Conservation (phyloP, 1,284 basidiomycete genomes). For the Cryptococcus floricola region DNA sequence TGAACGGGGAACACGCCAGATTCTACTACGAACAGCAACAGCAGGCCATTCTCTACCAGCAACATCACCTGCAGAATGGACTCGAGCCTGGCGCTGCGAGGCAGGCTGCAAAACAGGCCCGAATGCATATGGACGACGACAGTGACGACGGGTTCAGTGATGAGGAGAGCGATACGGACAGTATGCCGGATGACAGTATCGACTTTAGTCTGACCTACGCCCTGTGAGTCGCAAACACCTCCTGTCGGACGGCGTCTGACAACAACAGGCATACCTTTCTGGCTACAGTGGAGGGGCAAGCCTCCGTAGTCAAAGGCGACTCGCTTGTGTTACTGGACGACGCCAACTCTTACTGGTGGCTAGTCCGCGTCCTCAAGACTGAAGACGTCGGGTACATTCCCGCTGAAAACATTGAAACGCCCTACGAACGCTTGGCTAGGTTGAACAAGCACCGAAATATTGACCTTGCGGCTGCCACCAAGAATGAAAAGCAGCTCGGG, state of each 20-base stretch:
- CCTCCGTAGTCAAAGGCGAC: conserved; percentile 93
- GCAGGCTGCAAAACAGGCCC: conserved; percentile 1
- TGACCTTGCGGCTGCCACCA: conserved; percentile 59
- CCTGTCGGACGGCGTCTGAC: background rate
- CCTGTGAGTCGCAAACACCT: conserved; percentile 34
- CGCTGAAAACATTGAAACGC: conserved; percentile 98
- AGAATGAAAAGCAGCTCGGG: conserved; percentile 30
- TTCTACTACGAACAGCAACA: conserved; percentile 51
- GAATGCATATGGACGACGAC: conserved; percentile 6
- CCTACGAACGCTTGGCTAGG: conserved; percentile 89
- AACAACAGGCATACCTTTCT: conserved; percentile 75
- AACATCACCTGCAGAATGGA: conserved; percentile 26
- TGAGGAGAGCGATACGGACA: conserved; percentile 46
- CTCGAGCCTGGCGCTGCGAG: conserved; percentile 1
- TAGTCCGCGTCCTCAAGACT: conserved; percentile 91
- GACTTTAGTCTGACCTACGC: conserved; percentile 55
- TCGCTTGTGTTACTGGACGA: conserved; percentile 91
- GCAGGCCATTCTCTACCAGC: conserved; percentile 30
- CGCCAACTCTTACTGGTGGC: conserved; percentile 97
- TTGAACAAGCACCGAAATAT: conserved; percentile 98
- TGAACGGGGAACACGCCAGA: conserved; percentile 51
- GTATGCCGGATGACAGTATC: conserved; percentile 54
- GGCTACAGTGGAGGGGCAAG: conserved; percentile 93
- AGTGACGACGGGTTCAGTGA: conserved; percentile 40
- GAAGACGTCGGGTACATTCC: conserved; percentile 99